Base-by-base conservation (phyloP, 257 asterid species). In the Anisodus acutangulus region DNA sequence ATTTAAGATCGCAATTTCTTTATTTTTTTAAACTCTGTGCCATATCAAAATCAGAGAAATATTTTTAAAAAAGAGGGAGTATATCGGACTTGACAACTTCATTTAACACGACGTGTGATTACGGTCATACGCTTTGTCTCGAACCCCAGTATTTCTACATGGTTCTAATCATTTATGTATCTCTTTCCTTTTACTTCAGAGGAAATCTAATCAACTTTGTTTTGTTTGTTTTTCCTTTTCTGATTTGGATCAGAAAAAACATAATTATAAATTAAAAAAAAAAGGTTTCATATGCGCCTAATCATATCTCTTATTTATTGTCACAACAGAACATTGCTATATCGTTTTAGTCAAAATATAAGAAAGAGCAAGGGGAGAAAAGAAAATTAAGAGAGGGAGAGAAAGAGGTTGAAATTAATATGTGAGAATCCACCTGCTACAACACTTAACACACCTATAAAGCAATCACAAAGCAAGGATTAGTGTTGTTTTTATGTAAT, bases 401-500 rank as follows among this genome's bases (percentile, higher is more conserved):
- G n/a, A n/a, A n/a, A n/a, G n/a, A n/a, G n/a, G n/a, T 4, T 39
- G 31, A 43, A 71, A 45, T 71, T 72, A 47, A 74, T 43, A 74
- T 74, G 80, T 74, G 60, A 74, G 47, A 9, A 74, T 74, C 80
- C 80, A 74, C 43, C 80, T 74, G 80, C 60, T 31, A 49, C 80
- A 22, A 49, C 80, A 74, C 60, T 19, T n/a, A 74, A 43, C 80
- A 19, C 43, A 74, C 60, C 80, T 74, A 74, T 49, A 39, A 39
- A 39, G 43, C 43, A 39, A 39, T 2, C 43, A 5, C 43, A 72
- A 72, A 72, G 43, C 80, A 74, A 74, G 15, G 39, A 39, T 9
- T 63, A n/a, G 5, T 57, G n/a, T 19, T 72, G 17, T 15, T 67
- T 72, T 72, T 72, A 72, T 15, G 80, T 3, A 47, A 72, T 72